A percentile compares a stretch with the other conserved stretches of the same genome.
Evolutionary conservation across 2,329 filamentous ascomycete species (phyloP).

Genomic region (Orbilia ellipsospora): DNA sequence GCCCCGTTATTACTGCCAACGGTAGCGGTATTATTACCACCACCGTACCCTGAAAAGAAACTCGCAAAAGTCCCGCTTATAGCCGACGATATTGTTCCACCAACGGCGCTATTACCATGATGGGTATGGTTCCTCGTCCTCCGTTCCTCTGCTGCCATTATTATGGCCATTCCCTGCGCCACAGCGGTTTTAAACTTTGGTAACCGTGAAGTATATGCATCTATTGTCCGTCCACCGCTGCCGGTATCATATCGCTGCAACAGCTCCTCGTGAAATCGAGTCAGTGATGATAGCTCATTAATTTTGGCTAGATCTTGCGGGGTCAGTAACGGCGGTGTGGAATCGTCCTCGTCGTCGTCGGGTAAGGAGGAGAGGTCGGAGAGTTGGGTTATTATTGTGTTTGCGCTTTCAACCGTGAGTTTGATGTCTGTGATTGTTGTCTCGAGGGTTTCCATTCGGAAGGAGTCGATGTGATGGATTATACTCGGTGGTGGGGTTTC

Average conservation of each 20-base stretch:
- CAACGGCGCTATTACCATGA: no score
- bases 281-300: slow-evolving; percentile 39
- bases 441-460: slow-evolving; percentile 53
- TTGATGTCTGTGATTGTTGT: slow-evolving; percentile 49
- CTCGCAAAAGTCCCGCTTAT: slow-evolving; percentile 19
- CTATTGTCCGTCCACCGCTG: slow-evolving; percentile 2
- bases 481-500: slow-evolving; percentile 44
- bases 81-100: background rate
- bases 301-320: slow-evolving; percentile 48
- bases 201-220: slow-evolving; percentile 32
- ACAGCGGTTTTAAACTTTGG: slow-evolving; percentile 47
- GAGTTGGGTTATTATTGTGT: slow-evolving; percentile 49
- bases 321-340: slow-evolving; percentile 32
- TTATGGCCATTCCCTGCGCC: slow-evolving; percentile 49
- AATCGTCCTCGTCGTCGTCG: slow-evolving; percentile 40
- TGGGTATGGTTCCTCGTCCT: slow-evolving; percentile 5
- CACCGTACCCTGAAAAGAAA: slow-evolving; percentile 22
- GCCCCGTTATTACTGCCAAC: background rate
- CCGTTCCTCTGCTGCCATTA: slow-evolving; percentile 44
- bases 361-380: slow-evolving; percentile 40
- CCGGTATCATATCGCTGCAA: slow-evolving; percentile 7
- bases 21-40: background rate
- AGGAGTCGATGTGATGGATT: slow-evolving; percentile 54
- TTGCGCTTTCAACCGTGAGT: slow-evolving; percentile 44
- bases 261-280: slow-evolving; percentile 20